Evolutionary conservation across 1,139 yeast species (phyloP), one percentile per base, ranked within the genome.

Genomic region (Saccharomycopsis crataegensis): DNA sequence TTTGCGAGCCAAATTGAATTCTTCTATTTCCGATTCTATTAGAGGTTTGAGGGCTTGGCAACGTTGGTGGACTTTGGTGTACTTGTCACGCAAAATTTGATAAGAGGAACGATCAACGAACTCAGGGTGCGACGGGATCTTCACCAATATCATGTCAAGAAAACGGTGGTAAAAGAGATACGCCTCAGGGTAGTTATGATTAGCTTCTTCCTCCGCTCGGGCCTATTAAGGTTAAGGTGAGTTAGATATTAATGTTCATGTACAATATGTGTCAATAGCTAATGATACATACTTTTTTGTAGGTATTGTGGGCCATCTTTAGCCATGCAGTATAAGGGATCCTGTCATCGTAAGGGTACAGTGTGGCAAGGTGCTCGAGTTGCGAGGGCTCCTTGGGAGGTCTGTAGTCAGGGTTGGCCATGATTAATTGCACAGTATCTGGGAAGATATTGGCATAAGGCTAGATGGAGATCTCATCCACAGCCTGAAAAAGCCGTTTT

Each of bases 141-240:
- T 42, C 12, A 44, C 33, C 12, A 50, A 28, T 16, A 56, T 51
- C 37, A 56, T 48, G 45, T 52, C 52, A 6, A 47, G 22, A 36
- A 54, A 56, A 16, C 59, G 49, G 8, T 49, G 38, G 34, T 56
- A 56, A 11, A 49, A 49, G 8, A 56, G 48, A 42, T 51, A 56
- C 28, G 57, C 57, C 34, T 56, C 58, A 2, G 58, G 58, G 33
- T 46, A 54, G 22, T 17, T 32, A 4, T 46, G 32, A 9, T 52
- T 33, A 9, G 34, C 32, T 32, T 51, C 53, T 4, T 22, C 28
- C 16, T 49, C 46, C 38, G 40, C 32, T 37, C 49, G 45, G 1
- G 57, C 57, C 53, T 50, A 33, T 3, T 11, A 11, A 36, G 40
- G 40, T 11, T 36, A 11, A 36, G 40, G 11, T 11, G 40, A 36